phyloP scores from a whole-genome alignment of 495 filamentous ascomycete genomes.

The Thozetella sp. region DNA sequence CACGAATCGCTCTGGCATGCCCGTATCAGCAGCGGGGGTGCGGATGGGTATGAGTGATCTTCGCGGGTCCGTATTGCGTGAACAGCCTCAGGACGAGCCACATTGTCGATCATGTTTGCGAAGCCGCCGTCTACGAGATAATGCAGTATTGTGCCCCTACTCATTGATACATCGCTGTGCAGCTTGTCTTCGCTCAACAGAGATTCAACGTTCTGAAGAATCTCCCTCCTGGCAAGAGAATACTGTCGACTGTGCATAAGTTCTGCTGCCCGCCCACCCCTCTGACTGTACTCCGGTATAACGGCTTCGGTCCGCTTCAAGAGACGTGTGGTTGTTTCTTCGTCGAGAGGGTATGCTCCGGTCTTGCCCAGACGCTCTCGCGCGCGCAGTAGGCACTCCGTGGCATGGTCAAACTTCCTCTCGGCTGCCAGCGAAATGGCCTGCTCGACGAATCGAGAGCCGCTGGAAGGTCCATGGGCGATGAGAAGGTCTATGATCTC shows the following conservation, averaged over 20 bases:
- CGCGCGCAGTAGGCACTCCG: background rate
- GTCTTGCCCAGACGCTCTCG: background rate
- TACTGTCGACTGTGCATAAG: background rate
- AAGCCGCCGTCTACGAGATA: background rate
- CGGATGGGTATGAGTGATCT: no score
- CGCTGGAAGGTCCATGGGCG: background rate
- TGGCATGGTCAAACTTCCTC: background rate
- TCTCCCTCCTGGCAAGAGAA: background rate
- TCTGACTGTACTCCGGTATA: background rate
- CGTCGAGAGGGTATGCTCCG: background rate
- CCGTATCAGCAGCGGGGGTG: no score
- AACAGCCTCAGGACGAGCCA: background rate
- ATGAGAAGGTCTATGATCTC: background rate
- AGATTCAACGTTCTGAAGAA: background rate
- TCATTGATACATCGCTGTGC: no score
- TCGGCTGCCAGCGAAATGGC: background rate
- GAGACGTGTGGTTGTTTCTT: background rate
- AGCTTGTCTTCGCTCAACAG: background rate
- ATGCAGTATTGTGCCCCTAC: background rate
- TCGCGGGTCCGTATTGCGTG: no score
- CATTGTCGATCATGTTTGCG: background rate
- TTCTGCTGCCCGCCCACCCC: background rate
- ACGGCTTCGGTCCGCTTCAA: background rate
- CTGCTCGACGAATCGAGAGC: background rate
- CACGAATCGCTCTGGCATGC: no score